A percentile compares a stretch with the other conserved stretches of the same genome.
phyloP scores from a whole-genome alignment of 805 yeast species.

The Saccharomyces cerevisiae region DNA sequence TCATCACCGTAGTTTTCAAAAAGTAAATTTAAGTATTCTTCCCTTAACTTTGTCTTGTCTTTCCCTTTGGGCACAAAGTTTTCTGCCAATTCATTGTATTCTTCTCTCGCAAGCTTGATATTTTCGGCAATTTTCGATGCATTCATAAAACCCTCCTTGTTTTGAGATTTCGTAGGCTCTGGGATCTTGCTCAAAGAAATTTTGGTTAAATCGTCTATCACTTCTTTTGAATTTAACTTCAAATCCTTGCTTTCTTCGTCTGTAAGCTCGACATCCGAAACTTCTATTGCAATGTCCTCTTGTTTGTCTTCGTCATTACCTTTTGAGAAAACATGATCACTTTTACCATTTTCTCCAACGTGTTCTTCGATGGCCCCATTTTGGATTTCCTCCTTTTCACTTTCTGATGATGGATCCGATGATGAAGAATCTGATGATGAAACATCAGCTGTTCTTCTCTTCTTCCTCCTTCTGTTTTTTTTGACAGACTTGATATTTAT shows the following conservation, averaged over 20 bases:
- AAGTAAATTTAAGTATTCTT: conserved; percentile 46
- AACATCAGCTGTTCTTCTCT: conserved; percentile 76
- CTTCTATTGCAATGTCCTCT: conserved; percentile 20
- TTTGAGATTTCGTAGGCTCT: neutral
- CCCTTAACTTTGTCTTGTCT: conserved; percentile 25
- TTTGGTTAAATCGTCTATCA: conserved; percentile 6
- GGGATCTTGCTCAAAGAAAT: neutral
- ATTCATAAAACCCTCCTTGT: neutral
- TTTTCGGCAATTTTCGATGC: conserved; percentile 1
- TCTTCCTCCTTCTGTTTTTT: conserved; percentile 54
- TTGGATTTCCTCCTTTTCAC: conserved; percentile 15
- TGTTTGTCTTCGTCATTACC: conserved; percentile 3
- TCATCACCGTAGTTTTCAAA: conserved; percentile 54
- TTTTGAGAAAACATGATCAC: neutral
- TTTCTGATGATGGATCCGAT: conserved; percentile 33
- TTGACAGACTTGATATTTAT: conserved; percentile 14
- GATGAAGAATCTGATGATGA: conserved; percentile 44
- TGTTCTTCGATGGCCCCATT: conserved; percentile 5
- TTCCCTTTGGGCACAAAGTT: neutral
- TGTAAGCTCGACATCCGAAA: conserved; percentile 31
- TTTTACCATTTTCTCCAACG: conserved; percentile 2
- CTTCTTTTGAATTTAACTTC: conserved; percentile 8
- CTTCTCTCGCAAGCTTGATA: neutral
- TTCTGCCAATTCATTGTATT: conserved; percentile 4
- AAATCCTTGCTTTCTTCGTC: conserved; percentile 9